Evolutionary conservation across 1,284 basidiomycete species (phyloP).

Genomic region (Violaceomyces palustris): DNA sequence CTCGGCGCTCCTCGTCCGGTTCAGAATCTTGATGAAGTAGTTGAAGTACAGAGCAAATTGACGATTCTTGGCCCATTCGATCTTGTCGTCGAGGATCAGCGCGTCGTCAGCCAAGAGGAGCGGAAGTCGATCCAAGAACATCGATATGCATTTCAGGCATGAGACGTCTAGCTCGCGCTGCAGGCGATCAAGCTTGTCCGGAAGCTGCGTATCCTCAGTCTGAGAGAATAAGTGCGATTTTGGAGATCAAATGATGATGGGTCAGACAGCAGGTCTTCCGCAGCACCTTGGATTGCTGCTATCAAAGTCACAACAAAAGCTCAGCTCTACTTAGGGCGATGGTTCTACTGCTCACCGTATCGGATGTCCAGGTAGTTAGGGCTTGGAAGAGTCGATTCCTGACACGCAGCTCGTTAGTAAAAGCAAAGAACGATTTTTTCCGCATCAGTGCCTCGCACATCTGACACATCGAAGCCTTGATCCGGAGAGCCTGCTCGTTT

Average conservation of each 20-base stretch:
- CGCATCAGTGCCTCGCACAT: constrained; percentile 45
- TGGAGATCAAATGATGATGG: no score
- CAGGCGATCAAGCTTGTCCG: constrained; percentile 33
- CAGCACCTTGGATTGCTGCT: no score
- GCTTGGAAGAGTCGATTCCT: constrained; percentile 48
- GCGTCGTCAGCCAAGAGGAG: constrained; percentile 46
- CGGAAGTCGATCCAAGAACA: constrained; percentile 41
- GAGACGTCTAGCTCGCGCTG: constrained; percentile 45
- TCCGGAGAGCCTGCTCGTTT: constrained; percentile 40
- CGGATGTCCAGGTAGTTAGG: constrained; percentile 45
- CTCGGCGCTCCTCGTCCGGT: constrained; percentile 33
- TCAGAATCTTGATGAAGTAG: constrained; percentile 49
- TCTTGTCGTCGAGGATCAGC: constrained; percentile 43
- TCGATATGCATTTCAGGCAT: constrained; percentile 45
- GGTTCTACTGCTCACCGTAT: constrained; percentile 14
- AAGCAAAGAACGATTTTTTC: constrained; percentile 38
- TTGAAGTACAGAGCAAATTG: constrained; percentile 45
- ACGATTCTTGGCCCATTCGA: constrained; percentile 46
- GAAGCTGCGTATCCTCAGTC: constrained; percentile 17
- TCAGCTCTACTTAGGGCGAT: neutral
- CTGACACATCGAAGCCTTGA: constrained; percentile 46
- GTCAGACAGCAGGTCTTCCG: neutral
- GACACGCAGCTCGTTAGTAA: constrained; percentile 42
- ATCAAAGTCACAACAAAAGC: no score
- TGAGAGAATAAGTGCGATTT: no score